Evolutionary conservation across 768 basidiomycete species (phyloP), one percentile per base, ranked within the genome.

Genomic region (Lepiota venenata): DNA sequence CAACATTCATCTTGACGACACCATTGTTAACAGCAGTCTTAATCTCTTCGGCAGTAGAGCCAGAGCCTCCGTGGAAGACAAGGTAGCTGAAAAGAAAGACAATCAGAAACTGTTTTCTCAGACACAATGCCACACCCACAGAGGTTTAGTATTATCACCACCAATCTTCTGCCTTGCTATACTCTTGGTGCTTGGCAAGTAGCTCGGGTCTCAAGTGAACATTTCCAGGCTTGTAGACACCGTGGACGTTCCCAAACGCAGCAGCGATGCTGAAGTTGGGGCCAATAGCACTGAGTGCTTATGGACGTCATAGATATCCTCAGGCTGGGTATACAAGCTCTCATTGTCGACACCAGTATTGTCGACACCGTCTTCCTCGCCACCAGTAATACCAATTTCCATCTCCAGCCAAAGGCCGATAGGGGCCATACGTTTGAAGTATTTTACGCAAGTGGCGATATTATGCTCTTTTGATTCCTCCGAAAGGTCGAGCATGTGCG

Each of bases 361-460:
- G 76, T 99, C 96, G 46, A 99, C 97, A 68, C 97, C 96, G 66
- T 98, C 97, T 71, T 99, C 97, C 72, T 99, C 97, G 64, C 97
- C 97, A 66, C 97, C 97, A 47, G 97, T 99, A 74, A 99, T 98
- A 66, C 97, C 97, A 69, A 99, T 99, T 75, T 99, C 97, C 97
- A 99, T 99, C 82, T 99, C 97, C 70, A 99, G 92, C 93, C 93
- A 99, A 57, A 92, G 74, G 48, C 91, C 88, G 66, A 98, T 71
- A 58, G 87, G 84, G 2, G 91, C 89, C 93, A 98, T 90, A 67
- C 92, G 91, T 74, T 86, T 80, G 74, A 98, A 96, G 81, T 99
- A 99, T 68, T 93, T 83, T 56, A 78, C 93, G 71, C 97, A 98
- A 50, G 78, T 92, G 40, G 79, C 86, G 68, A 98, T 99, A 79